Conservation (phyloP, 768 basidiomycete genomes). For the Panus rudis region DNA sequence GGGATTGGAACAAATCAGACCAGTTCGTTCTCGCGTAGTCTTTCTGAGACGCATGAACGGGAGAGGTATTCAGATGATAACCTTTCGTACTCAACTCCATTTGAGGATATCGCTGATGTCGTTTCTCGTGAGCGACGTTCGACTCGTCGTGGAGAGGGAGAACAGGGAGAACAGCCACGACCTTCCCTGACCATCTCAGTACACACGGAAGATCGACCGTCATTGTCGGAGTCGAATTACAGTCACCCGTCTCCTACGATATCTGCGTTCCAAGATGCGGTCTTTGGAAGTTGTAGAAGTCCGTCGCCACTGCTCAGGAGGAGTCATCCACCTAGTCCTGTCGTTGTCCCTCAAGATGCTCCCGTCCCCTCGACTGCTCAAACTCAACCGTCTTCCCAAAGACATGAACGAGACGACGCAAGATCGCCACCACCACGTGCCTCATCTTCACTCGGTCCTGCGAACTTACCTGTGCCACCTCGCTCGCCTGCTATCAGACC, state of each 20-base stretch:
- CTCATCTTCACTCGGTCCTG: conserved; percentile 52
- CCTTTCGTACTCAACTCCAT: conserved; percentile 22
- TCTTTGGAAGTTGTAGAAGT: conserved; percentile 26
- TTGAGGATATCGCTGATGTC: conserved; percentile 18
- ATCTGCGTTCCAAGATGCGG: conserved; percentile 71
- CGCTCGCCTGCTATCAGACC: conserved; percentile 19
- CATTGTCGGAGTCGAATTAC: conserved; percentile 61
- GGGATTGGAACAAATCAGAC: no score
- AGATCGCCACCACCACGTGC: conserved; percentile 55
- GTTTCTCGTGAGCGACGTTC: no score
- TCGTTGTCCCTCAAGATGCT: no score
- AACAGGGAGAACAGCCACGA: conserved; percentile 23
- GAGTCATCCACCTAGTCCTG: conserved; percentile 10
- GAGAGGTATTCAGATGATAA: conserved; percentile 31
- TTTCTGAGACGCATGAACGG: no score
- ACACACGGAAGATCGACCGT: conserved; percentile 39
- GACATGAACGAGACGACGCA: conserved; percentile 18
- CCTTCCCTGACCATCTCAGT: conserved; percentile 48
- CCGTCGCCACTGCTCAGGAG: conserved; percentile 15
- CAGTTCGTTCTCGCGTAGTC: no score
- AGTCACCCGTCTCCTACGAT: conserved; percentile 68
- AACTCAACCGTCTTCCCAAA: no score
- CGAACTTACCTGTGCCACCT: conserved; percentile 51
- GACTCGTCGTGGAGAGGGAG: no score
- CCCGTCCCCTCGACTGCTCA: no score